Evolutionary conservation across 208 protist genomes (phyloP), one percentile per base, ranked within the genome.

Genomic region (Wallacemonas sp.): DNA sequence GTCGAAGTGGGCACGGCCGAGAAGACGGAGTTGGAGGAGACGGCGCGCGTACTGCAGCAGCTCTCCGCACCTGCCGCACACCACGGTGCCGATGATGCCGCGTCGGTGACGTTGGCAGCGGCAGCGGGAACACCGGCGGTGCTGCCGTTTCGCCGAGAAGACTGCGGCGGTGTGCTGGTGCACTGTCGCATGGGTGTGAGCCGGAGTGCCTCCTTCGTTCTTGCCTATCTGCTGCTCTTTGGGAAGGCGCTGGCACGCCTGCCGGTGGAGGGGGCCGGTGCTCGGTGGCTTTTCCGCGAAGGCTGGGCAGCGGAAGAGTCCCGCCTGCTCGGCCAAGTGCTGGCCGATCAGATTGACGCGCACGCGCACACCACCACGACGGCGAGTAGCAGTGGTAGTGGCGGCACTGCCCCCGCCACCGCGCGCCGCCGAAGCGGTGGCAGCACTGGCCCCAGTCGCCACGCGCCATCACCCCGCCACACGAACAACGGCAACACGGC

Each of bases 161-260:
- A 79, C 48, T 79, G 64, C 61, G 87, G 87, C 24, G 80, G 85
- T 38, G 73, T 92, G 30, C 78, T 95, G 34, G 78, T 95, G 48
- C 83, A 92, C 75, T 95, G 89, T 59, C 83, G 84, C 12, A 84
- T 87, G 74, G 89, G 89, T 42, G 78, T 95, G 21, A 92, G 85
- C 53, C 83, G 89, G 34, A 92, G 85, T 39, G 89, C 84, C 24
- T 76, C 82, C 21, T 78, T 93, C 44, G 60, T 95, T 8, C 61
- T 95, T 17, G 85, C 83, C 13, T 95, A 95, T 36, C 66, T 93
- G 34, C 92, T 95, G 24, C 71, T 94, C 21, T 91, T 90, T 60
- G 85, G 88, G 15, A 68, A 67, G 27, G 45, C 42, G 3, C 57
- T 93, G 10, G 67, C 63, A 5, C 37, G 19, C 1, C 44, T 74